Evolutionary conservation across 2,329 filamentous ascomycete genomes (phyloP), one percentile per base, ranked within the genome.

Genomic region (Penicillium palitans): DNA sequence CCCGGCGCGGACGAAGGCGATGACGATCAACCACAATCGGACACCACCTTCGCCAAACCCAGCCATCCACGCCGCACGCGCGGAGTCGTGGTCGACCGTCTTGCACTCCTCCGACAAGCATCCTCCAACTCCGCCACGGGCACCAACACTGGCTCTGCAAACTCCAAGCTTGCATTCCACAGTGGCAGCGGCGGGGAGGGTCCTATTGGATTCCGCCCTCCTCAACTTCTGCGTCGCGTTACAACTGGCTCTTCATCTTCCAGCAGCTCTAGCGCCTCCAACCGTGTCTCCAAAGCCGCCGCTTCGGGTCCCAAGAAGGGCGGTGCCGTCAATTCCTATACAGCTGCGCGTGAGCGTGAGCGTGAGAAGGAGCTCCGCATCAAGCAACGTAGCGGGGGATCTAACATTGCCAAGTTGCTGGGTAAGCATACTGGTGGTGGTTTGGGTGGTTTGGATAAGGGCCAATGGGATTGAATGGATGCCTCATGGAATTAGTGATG

Each of bases 291-390:
- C 9, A 72, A 71, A 33, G 74, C 57, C 63, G 71, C 73, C 46
- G 65, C 72, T 6, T 80, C 82, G 15, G 81, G 81, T 3, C 80
- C 79, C n/a, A 85, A 84, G 68, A 85, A 82, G 75, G 83, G 76
- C 13, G 84, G 81, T 29, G 82, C 82, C 46, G 83, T 87, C 10
- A 84, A 86, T 63, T 85, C 83, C 21, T 83, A 78, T 55, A 73
- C 76, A 24, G 76, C 83, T 60, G 82, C 83, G 2, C 74, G 85
- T 55, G 84, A 86, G 69, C 80, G 80, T 66, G 84, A 87, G 74
- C 78, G 84, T 19, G 83, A 85, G 66, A 80, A 78, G 66, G 79
- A 80, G 63, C 78, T 84, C 47, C 78, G 73, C 60, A 78, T 78
- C 69, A 79, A 81, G 68, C 78, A 79, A 61, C 80, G 81, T 62